A percentile compares a stretch with the other conserved stretches of the same genome.
Conservation (phyloP, 495 filamentous ascomycete genomes). For the Neurospora sp. region DNA sequence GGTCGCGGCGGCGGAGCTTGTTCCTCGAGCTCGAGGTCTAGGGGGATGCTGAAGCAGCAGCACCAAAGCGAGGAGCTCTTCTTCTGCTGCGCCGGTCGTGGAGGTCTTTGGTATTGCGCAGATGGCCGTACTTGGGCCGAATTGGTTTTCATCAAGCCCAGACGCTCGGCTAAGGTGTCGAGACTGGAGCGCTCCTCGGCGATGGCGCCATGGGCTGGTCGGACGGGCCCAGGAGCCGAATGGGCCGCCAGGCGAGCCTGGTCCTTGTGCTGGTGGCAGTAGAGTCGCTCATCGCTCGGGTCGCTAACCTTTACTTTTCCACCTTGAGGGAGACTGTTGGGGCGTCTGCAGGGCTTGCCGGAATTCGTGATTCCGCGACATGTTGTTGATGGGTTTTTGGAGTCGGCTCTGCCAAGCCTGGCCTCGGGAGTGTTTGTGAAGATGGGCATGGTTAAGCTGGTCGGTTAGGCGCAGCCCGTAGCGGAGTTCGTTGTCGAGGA, state of each 20-base stretch:
- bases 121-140: slow-evolving; percentile 8
- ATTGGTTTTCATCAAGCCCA: slow-evolving; percentile 50
- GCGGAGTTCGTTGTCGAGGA: neutral
- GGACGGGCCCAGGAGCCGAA: slow-evolving; percentile 30
- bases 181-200: slow-evolving; percentile 60
- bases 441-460: slow-evolving; percentile 53
- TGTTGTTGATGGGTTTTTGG: slow-evolving; percentile 71
- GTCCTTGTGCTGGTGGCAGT: slow-evolving; percentile 92
- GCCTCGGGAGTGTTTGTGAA: slow-evolving; percentile 79
- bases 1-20: slow-evolving; percentile 25
- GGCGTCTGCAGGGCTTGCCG: slow-evolving; percentile 70
- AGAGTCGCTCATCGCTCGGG: slow-evolving; percentile 38
- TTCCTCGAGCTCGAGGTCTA: slow-evolving; percentile 19
- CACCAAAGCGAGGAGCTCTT: slow-evolving; percentile 23
- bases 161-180: slow-evolving; percentile 68
- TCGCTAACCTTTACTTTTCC: slow-evolving; percentile 39
- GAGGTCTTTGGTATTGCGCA: slow-evolving; percentile 10
- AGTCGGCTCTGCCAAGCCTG: slow-evolving; percentile 65
- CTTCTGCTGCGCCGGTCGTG: slow-evolving; percentile 24
- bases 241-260: slow-evolving; percentile 49
- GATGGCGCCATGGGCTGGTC: slow-evolving; percentile 20
- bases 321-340: slow-evolving; percentile 37
- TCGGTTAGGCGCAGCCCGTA: neutral
- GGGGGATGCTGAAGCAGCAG: slow-evolving; percentile 35
- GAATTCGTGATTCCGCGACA: slow-evolving; percentile 74